Evolutionary conservation across 192 early-diverging fungal genomes (phyloP), one percentile per base, ranked within the genome.

Genomic region (Entophlyctis helioformis): DNA sequence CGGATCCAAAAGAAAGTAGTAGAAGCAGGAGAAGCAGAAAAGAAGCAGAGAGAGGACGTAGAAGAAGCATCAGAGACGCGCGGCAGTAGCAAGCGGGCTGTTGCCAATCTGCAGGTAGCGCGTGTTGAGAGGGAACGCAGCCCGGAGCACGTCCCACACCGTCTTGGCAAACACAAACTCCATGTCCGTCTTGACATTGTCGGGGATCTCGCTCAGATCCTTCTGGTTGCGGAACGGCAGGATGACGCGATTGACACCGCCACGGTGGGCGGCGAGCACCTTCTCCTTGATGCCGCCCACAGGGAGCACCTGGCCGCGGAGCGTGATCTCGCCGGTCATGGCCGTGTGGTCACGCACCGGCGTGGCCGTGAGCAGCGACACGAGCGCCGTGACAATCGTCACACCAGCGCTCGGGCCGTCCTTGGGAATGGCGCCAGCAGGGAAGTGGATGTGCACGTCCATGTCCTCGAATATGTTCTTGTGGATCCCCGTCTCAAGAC

Each of bases 201-300:
- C 54, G 10, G 87, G 87, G 5, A 91, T 76, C 42, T 91, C 76
- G 50, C 56, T 53, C 26, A 85, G 59, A 52, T 91, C 84, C 45
- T 82, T 84, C 35, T 56, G 62, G 56, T 88, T 88, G 0, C 74
- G 51, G 8, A 64, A 42, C 6, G 87, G 87, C 49, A 91, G 37
- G 36, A 87, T 75, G 36, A 91, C 71, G 39, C 72, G 72, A 44
- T 67, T 62, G 32, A 91, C 75, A n/a, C 82, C 80, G 20, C 79
- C 78, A 5, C 82, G 69, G 50, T 91, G 84, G 0, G 85, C 87
- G 0, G 85, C 82, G 18, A 91, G 69, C 0, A 85, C 71, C 54
- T 91, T 91, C 51, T 91, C 87, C 56, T 86, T 87, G 48, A 91
- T 80, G 18, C 88, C 88, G 0, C 88, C 88, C 1, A 91, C 83